Conservation (phyloP, 2,329 filamentous ascomycete species). For the Chaetomium strumarium region DNA sequence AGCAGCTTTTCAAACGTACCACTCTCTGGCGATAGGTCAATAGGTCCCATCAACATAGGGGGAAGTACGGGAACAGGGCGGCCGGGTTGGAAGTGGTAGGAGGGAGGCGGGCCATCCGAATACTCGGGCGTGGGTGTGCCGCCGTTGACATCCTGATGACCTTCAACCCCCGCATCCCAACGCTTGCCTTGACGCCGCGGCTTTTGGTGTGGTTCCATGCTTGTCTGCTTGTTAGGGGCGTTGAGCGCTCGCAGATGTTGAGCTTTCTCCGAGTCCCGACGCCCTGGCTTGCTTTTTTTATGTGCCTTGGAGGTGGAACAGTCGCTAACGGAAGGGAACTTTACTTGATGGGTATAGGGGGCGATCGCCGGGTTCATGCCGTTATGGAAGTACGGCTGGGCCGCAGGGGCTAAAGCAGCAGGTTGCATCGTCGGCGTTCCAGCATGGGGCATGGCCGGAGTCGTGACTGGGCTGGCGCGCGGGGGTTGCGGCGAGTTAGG, state of each 20-base stretch:
- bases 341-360: conserved; percentile 50
- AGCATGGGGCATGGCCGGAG: conserved; percentile 52
- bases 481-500: conserved; percentile 61
- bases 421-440: conserved; percentile 63
- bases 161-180: conserved; percentile 30
- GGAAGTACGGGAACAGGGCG: conserved; percentile 28
- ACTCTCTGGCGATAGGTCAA: conserved; percentile 63
- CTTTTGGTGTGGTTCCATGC: conserved; percentile 33
- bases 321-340: conserved; percentile 40
- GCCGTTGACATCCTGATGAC: conserved; percentile 23
- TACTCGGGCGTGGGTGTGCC: conserved; percentile 20
- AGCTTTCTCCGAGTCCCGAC: conserved; percentile 44
- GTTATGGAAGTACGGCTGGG: conserved; percentile 54
- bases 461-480: conserved; percentile 59
- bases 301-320: conserved; percentile 34
- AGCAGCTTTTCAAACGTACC: conserved; percentile 69
- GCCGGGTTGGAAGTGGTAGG: conserved; percentile 26
- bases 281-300: conserved; percentile 40
- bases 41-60: conserved; percentile 28
- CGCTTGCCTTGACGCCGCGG: conserved; percentile 43
- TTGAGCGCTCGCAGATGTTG: conserved; percentile 36
- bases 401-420: conserved; percentile 60
- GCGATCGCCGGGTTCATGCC: conserved; percentile 32
- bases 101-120: conserved; percentile 20
- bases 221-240: conserved; percentile 31